Base-by-base conservation (phyloP, 1,284 basidiomycete genomes). In the Ceratobasidium sp. region DNA sequence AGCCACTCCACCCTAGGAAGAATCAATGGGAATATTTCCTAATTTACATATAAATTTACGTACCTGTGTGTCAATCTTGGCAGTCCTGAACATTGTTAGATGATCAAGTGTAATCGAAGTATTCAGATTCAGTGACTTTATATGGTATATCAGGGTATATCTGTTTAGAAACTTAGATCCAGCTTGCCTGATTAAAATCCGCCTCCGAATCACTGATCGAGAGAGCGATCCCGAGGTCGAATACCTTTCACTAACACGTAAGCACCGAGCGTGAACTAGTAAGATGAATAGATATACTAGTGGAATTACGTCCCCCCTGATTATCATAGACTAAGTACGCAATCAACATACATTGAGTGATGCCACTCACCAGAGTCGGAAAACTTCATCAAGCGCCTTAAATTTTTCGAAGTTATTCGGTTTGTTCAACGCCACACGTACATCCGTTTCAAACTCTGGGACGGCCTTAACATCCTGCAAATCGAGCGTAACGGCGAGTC, bases 271-370 rank as follows among this genome's bases (percentile, higher is more conserved):
- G 27, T 9, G 57, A 14, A 0, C 3, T 17, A 15, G n/a, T n/a
- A 8, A 17, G 22, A 9, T 1, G 7, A 36, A 33, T 6, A 19
- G 27, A 64, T 19, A 19, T 11, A 71, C 67, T 17, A 71, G 22
- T 11, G 67, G 41, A 31, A 71, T n/a, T 1, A 71, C 56, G 60
- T 71, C 67, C 15, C 67, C 67, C 67, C 67, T 71, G 15, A 56
- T 22, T 4, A 19, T 48, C 4, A n/a, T n/a, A n/a, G n/a, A n/a
- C n/a, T n/a, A n/a, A n/a, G n/a, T n/a, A 47, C 2, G 9, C 1
- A 7, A 22, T 36, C 45, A 29, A 5, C 22, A 24, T 5, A n/a
- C 6, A 3, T 31, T 17, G 31, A 29, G 8, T 22, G 36, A 11
- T 11, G 41, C 14, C 8, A 31, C 67, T 11, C n/a, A 71, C 67